Conservation (phyloP, 495 filamentous ascomycete species). For the Tirmania nivea region DNA sequence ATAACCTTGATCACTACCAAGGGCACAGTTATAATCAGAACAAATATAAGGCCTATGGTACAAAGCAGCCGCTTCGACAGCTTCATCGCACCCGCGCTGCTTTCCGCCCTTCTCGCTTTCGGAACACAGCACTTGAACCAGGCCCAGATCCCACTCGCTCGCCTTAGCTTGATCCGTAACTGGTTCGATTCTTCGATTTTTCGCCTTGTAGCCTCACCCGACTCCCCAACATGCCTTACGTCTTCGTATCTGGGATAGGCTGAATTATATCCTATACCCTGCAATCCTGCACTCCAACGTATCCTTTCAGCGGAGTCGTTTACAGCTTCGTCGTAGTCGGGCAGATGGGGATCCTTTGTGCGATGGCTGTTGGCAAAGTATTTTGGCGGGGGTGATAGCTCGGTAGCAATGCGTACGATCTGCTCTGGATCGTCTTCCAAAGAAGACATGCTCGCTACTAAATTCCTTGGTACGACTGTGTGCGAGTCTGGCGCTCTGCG, state of each 20-base stretch:
- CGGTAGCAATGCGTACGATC: too few species aligned
- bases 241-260: too few species aligned
- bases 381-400: too few species aligned
- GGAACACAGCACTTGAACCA: neutral
- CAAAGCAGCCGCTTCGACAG: neutral
- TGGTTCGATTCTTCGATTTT: neutral
- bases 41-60: too few species aligned
- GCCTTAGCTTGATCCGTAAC: neutral
- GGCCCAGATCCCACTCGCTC: neutral
- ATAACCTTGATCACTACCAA: neutral
- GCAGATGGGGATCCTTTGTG: too few species aligned
- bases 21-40: neutral
- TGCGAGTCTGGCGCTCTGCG: neutral
- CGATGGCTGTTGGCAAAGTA: too few species aligned
- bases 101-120: neutral
- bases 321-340: too few species aligned
- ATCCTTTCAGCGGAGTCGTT: too few species aligned
- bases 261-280: too few species aligned
- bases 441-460: neutral
- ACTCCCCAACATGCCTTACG: neutral
- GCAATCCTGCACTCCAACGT: too few species aligned
- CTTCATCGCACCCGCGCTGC: neutral
- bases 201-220: neutral
- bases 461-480: neutral
- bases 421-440: too few species aligned